These are phyloP conservation scores for Colletotrichum lini DNA, from an alignment of 2,329 filamentous ascomycete genomes.

Conservation along the genomic window DNA sequence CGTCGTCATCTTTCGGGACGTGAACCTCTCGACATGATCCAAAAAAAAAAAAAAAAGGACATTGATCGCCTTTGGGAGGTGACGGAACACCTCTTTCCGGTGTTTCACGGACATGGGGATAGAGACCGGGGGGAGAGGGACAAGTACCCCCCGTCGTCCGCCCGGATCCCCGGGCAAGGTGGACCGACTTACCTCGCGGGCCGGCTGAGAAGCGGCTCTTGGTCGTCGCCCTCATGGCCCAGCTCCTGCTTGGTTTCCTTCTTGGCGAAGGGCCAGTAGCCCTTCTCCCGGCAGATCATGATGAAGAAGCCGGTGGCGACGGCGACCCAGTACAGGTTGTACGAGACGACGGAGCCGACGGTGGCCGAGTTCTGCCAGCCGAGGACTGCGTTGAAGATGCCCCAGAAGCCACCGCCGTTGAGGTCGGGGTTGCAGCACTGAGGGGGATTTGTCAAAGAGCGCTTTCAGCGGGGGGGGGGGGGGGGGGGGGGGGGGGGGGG, in stretches of 20 bases:
- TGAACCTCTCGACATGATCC: conserved; percentile 18
- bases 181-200: conserved; percentile 41
- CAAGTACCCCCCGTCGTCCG: neutral
- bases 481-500: too few relatives aligned
- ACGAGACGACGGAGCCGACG: conserved; percentile 43
- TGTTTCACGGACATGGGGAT: neutral
- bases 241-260: conserved; percentile 17
- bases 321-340: conserved; percentile 43
- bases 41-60: neutral
- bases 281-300: conserved; percentile 42
- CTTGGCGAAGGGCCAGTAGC: conserved; percentile 31
- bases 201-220: conserved; percentile 43
- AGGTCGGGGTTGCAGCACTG: conserved; percentile 76
- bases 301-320: conserved; percentile 41
- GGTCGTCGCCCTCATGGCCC: conserved; percentile 34
- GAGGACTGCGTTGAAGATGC: conserved; percentile 79
- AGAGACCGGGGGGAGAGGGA: too few relatives aligned
- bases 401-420: conserved; percentile 78
- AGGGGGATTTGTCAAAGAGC: conserved; percentile 47
- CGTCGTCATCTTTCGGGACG: conserved; percentile 7
- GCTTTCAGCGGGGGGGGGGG: conserved; percentile 36
- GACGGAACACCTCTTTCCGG: conserved; percentile 5
- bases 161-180: neutral
- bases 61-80: conserved; percentile 5
- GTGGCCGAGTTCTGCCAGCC: conserved; percentile 64